Percentiles rank a stretch among this genome's conserved stretches.
phyloP scores from a whole-genome alignment of 2,329 filamentous ascomycete species.

The Fusarium zealandicum region DNA sequence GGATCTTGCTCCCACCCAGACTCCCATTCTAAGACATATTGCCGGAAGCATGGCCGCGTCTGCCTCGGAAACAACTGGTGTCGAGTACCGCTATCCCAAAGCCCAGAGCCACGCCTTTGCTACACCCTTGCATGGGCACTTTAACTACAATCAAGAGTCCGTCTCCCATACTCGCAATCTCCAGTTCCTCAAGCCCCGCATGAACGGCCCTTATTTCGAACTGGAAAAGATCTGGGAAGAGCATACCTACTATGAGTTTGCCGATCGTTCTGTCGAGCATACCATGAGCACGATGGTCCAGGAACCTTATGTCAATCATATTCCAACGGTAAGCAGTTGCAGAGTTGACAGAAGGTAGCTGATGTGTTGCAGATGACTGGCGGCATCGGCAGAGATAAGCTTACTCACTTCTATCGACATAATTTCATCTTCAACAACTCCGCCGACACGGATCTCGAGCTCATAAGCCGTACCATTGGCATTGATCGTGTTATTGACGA shows the following conservation, averaged over 20 bases:
- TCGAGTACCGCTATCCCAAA: constrained; percentile 51
- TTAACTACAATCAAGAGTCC: constrained; percentile 60
- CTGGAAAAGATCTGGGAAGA: constrained; percentile 82
- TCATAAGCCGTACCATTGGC: constrained; percentile 75
- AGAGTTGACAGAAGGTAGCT: fast-evolving
- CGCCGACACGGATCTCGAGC: constrained; percentile 69
- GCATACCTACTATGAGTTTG: constrained; percentile 76
- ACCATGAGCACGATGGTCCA: constrained; percentile 86
- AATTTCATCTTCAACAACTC: constrained; percentile 81
- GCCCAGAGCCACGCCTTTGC: constrained; percentile 50
- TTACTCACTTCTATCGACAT: constrained; percentile 73
- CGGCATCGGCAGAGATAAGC: constrained; percentile 68
- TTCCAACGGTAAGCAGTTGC: constrained; percentile 64
- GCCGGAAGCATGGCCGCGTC: constrained; percentile 17
- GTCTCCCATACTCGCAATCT: constrained; percentile 72
- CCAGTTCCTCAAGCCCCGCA: constrained; percentile 67
- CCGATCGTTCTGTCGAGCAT: constrained; percentile 69
- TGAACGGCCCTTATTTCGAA: constrained; percentile 73
- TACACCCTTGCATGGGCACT: constrained; percentile 58
- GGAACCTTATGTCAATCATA: constrained; percentile 80
- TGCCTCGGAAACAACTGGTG: neutral
- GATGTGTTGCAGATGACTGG: constrained; percentile 59
- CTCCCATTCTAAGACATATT: constrained; percentile 31
- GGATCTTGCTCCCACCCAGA: neutral
- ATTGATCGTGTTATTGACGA: constrained; percentile 76